Conservation (phyloP, 2,329 filamentous ascomycete species). For the Aschersonia sp. region DNA sequence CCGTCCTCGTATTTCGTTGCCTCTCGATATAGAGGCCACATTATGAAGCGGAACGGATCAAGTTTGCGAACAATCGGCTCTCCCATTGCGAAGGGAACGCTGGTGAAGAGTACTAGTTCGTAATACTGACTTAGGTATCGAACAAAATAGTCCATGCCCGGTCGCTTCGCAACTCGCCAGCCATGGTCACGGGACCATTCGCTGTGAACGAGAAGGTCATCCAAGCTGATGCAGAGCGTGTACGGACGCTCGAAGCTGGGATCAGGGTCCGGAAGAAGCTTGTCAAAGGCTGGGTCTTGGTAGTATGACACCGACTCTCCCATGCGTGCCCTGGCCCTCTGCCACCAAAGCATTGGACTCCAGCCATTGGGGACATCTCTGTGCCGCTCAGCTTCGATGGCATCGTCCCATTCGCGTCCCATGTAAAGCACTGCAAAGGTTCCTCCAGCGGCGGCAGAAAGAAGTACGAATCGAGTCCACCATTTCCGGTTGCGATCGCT, state of each 20-base stretch:
- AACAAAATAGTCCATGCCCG: constrained; percentile 92
- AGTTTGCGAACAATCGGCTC: constrained; percentile 85
- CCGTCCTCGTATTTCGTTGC: constrained; percentile 96
- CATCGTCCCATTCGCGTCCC: constrained; percentile 78
- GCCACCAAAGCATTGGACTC: constrained; percentile 62
- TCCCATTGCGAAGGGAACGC: constrained; percentile 66
- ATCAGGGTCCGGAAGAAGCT: constrained; percentile 73
- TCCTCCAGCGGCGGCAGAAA: constrained; percentile 38
- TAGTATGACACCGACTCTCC: constrained; percentile 76
- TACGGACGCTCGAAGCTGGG: constrained; percentile 73
- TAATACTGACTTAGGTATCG: constrained; percentile 97
- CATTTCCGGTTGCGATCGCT: constrained; percentile 67
- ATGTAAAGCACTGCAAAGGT: constrained; percentile 55
- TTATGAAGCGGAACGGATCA: constrained; percentile 87
- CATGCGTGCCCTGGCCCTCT: constrained; percentile 61
- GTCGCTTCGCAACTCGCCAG: constrained; percentile 89
- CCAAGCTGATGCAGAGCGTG: constrained; percentile 81
- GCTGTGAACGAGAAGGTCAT: constrained; percentile 87
- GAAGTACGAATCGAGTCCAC: constrained; percentile 63
- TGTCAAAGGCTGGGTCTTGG: constrained; percentile 87
- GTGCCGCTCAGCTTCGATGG: constrained; percentile 56
- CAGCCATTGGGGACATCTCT: constrained; percentile 68
- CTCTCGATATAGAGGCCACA: constrained; percentile 89
- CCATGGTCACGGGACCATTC: constrained; percentile 91
- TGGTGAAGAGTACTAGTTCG: constrained; percentile 91